Base-by-base conservation (phyloP, 129 eudicot genomes). In the Flaveria sonorensis region DNA sequence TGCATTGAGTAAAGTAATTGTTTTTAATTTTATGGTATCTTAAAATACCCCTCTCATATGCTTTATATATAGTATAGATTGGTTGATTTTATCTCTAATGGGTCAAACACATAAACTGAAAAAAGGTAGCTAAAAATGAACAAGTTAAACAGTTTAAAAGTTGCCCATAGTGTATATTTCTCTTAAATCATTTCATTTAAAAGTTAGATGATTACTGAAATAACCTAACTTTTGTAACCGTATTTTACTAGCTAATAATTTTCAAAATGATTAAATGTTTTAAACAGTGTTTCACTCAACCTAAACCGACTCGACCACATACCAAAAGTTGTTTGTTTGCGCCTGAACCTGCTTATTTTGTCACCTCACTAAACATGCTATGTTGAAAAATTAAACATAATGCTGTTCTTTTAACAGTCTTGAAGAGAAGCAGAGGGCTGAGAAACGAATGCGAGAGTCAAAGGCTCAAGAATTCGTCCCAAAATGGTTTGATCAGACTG, bases 361-460 rank as follows among this genome's bases (percentile, higher is more conserved):
- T 4, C 53, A 48, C 53, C 18, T 13, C 6, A 48, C 14, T 4
- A 13, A 48, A 13, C 53, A 48, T 14, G 53, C 7, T 14, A 2
- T 48, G 53, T 48, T 48, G n/a, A 48, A 47, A 47, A 48, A 12
- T 20, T 63, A 15, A n/a, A 69, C 46, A 13, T 53, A 21, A 14
- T 43, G 61, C 14, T 30, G 68, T 63, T 61, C 30, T 23, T 79
- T 8, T 10, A 36, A 30, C 51, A 94, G 98, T 57, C 75, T 94
- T 81, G 98, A 94, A 85, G 98, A 91, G 85, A 91, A 79, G 61
- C 98, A 94, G 84, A 89, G 98, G 81, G 96, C 98, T 28, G 98
- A 94, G 75, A 94, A 89, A 84, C 83, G 90, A 86, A 88, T 71
- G 3, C 77, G 97, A 65, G 98, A 94, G 60, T 80, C 96, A 3